Evolutionary conservation across 305 asterid genomes (phyloP).

Genomic region (Fraxinus albicans): DNA sequence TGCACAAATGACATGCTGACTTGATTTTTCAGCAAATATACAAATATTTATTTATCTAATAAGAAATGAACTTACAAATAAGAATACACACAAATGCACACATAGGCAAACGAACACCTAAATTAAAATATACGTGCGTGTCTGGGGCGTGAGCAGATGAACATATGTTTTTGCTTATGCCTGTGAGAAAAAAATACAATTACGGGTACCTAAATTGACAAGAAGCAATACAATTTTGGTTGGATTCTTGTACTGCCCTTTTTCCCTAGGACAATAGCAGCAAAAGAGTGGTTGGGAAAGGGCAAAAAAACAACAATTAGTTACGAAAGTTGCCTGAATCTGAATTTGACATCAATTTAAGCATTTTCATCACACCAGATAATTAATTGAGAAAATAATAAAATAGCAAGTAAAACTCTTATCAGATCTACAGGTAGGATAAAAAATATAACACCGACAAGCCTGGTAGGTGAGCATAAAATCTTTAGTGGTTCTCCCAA

Average conservation of each 20-base stretch:
- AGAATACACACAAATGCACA: background rate
- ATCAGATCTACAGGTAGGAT: background rate
- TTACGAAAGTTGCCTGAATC: background rate
- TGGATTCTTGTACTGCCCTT: constrained; percentile 76
- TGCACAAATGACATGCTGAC: background rate
- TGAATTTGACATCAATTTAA: constrained; percentile 9
- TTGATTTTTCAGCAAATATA: background rate
- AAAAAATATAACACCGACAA: constrained; percentile 6
- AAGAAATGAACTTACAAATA: background rate
- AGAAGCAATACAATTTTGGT: constrained; percentile 80
- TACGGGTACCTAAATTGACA: constrained; percentile 74
- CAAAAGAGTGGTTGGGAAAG: constrained; percentile 7
- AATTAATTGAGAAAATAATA: constrained; percentile 11
- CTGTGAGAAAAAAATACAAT: constrained; percentile 3
- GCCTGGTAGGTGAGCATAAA: constrained; percentile 5
- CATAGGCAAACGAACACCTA: background rate
- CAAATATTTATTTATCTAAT: background rate
- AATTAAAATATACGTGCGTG: background rate
- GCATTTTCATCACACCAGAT: constrained; percentile 1
- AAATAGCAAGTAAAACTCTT: background rate
- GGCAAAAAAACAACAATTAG: background rate
- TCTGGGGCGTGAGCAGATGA: background rate
- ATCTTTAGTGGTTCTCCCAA: background rate
- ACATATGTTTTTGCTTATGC: constrained; percentile 6
- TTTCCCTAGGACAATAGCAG: constrained; percentile 65